A percentile compares a stretch with the other conserved stretches of the same genome.
phyloP scores from a whole-genome alignment of 345 rosid species.

The Microcos paniculata region DNA sequence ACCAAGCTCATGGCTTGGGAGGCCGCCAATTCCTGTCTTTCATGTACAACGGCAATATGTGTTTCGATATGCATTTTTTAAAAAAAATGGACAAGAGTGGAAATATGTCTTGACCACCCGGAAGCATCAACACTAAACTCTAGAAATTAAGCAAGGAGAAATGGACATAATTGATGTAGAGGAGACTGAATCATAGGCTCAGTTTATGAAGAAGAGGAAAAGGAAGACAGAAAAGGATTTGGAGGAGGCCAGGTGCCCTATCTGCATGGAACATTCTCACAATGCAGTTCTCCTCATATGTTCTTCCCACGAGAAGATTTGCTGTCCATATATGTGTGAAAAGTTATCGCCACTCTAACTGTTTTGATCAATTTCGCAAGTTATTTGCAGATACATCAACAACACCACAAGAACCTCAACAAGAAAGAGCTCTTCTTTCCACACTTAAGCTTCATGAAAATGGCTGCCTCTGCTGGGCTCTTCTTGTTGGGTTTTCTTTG shows the following conservation, averaged over 20 bases:
- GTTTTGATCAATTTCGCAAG: constrained; percentile 86
- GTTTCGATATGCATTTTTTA: constrained; percentile 19
- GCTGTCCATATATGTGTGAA: constrained; percentile 98
- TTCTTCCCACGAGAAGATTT: constrained; percentile 87
- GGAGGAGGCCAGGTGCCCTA: no score
- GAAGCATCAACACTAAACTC: neutral
- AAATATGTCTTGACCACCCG: neutral
- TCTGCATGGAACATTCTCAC: no score
- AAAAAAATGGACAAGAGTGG: neutral
- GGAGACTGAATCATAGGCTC: neutral
- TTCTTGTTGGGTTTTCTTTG: constrained; percentile 50
- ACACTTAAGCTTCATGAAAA: constrained; percentile 31
- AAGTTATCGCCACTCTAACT: constrained; percentile 94
- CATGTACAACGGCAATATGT: constrained; percentile 14
- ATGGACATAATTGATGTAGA: neutral
- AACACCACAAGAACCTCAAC: constrained; percentile 19
- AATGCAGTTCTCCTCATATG: constrained; percentile 91
- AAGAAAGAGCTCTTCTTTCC: constrained; percentile 21
- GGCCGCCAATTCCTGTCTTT: constrained; percentile 7
- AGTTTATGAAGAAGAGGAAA: neutral
- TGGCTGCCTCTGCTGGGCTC: constrained; percentile 44
- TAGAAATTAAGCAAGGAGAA: neutral
- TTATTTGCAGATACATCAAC: constrained; percentile 45
- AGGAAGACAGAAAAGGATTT: no score
- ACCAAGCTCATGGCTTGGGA: constrained; percentile 10